These are phyloP conservation scores for Eucalyptus viminalis DNA, from an alignment of 345 rosid species.

Conservation along the genomic window DNA sequence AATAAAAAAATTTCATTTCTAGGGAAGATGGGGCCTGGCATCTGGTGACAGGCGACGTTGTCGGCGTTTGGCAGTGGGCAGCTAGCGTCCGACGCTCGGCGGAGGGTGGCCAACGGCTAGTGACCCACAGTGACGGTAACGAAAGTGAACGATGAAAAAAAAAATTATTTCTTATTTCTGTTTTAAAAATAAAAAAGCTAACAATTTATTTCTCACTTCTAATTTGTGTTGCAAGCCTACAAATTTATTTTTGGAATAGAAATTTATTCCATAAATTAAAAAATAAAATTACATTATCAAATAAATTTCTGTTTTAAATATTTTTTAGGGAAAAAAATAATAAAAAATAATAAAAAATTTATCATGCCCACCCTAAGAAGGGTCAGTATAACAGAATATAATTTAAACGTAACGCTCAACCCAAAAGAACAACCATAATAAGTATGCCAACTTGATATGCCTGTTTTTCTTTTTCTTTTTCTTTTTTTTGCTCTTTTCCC, in stretches of 20 bases:
- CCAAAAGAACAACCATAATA: neutral
- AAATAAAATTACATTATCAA: too few species aligned
- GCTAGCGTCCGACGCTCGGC: accelerated
- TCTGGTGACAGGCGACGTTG: accelerated
- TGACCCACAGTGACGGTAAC: accelerated
- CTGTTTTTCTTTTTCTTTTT: neutral
- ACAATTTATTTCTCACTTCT: accelerated
- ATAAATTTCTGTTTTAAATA: accelerated
- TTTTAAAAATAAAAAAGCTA: too few species aligned
- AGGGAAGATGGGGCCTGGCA: accelerated
- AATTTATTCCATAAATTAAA: too few species aligned
- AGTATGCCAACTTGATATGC: neutral
- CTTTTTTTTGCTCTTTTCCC: neutral
- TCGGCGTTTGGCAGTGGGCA: accelerated
- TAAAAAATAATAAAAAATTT: too few species aligned
- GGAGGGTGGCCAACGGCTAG: too few species aligned
- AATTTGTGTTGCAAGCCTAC: accelerated
- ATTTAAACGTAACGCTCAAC: neutral
- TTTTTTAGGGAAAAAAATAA: too few species aligned
- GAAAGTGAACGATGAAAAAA: too few species aligned
- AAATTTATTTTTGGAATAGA: accelerated
- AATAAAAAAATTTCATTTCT: too few species aligned
- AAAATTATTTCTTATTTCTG: accelerated
- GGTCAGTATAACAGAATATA: too few species aligned
- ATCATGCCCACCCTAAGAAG: too few species aligned